Conservation (phyloP, 192 early-diverging fungal species). For the Phycomyces blakesleeanus region DNA sequence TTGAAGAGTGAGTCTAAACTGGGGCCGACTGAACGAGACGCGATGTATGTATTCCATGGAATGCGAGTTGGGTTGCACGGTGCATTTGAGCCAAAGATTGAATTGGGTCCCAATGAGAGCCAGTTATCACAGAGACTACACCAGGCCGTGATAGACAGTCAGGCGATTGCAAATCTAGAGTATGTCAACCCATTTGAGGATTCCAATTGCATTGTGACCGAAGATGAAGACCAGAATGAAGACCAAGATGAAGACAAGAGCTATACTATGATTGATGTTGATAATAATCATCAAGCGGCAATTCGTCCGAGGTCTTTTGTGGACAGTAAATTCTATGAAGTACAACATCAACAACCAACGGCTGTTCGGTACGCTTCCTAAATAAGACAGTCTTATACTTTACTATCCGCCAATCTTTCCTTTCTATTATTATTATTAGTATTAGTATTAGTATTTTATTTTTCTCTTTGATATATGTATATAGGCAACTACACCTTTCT, state of each 20-base stretch:
- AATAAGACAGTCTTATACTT: too few species aligned
- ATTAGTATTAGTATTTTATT: too few species aligned
- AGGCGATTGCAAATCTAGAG: neutral
- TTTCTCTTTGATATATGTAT: too few species aligned
- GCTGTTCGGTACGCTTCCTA: too few species aligned
- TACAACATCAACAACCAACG: too few species aligned
- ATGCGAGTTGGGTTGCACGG: constrained; percentile 30
- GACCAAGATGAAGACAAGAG: too few species aligned
- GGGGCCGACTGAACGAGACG: constrained; percentile 27
- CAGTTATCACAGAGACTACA: neutral
- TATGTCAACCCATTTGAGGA: constrained; percentile 36
- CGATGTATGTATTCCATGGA: constrained; percentile 41
- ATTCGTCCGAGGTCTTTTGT: too few species aligned
- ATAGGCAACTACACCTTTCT: too few species aligned
- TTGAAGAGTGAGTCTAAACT: constrained; percentile 36
- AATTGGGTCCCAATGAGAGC: constrained; percentile 11
- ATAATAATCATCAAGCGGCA: constrained; percentile 7
- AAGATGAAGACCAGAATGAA: constrained; percentile 12
- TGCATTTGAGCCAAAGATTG: constrained; percentile 10
- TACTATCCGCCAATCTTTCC: too few species aligned
- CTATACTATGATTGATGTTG: too few species aligned
- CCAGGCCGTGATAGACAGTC: neutral
- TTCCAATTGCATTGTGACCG: constrained; percentile 23
- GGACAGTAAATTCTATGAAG: too few species aligned
- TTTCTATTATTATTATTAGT: too few species aligned